Evolutionary conservation across 1,284 basidiomycete genomes (phyloP).

Genomic region (Marasmius tenuissimus): DNA sequence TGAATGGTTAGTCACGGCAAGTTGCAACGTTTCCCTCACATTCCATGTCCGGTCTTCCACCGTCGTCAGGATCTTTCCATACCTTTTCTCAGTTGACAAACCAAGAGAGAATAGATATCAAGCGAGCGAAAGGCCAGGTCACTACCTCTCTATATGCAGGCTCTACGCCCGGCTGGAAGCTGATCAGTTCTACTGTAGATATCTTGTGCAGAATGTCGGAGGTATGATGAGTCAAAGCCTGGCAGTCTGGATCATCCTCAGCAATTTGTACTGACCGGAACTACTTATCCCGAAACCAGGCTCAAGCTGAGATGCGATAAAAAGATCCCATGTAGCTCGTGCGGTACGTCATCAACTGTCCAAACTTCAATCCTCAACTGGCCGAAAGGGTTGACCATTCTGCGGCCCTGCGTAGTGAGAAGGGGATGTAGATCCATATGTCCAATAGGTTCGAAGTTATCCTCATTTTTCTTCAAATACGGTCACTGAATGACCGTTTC

Average conservation of each 20-base stretch:
- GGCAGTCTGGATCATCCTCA: conserved; percentile 6
- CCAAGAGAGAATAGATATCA: conserved; percentile 1
- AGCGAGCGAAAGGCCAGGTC: conserved; percentile 1
- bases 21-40: no score
- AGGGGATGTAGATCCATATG: conserved; percentile 52
- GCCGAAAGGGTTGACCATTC: background rate
- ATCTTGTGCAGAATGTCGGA: conserved; percentile 58
- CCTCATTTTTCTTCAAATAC: no score
- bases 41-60: background rate
- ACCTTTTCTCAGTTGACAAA: background rate
- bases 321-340: conserved; percentile 54
- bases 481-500: background rate
- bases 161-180: no score
- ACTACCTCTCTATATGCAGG: background rate
- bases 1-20: no score
- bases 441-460: conserved; percentile 23
- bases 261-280: background rate
- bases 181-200: conserved; percentile 27
- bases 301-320: conserved; percentile 74
- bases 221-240: conserved; percentile 22
- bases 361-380: no score
- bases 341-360: conserved; percentile 28
- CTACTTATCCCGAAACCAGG: conserved; percentile 27
- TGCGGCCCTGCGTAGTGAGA: conserved; percentile 27
- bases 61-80: background rate